Conservation (phyloP, 306 rosid genomes). For the Cajanus cajan region DNA sequence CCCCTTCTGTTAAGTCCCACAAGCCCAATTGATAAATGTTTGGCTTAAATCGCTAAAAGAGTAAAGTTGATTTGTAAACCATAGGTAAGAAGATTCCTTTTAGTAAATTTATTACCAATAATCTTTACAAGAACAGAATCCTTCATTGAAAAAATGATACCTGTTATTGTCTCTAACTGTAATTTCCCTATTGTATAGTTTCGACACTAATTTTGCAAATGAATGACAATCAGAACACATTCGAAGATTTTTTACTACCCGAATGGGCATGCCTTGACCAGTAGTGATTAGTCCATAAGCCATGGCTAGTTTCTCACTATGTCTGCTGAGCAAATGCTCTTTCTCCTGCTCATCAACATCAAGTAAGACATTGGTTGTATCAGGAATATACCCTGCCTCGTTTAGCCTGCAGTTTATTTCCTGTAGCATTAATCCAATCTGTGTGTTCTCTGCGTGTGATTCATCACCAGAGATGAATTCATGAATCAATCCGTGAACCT, state of each 20-base stretch:
- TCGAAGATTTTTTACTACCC: slow-evolving; percentile 72
- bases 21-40: neutral
- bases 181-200: slow-evolving; percentile 59
- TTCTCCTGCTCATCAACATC: slow-evolving; percentile 71
- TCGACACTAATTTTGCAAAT: slow-evolving; percentile 63
- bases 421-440: slow-evolving; percentile 52
- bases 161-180: slow-evolving; percentile 62
- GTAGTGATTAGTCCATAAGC: slow-evolving; percentile 71
- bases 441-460: slow-evolving; percentile 45
- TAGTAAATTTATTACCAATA: slow-evolving; percentile 51
- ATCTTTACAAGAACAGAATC: slow-evolving; percentile 71
- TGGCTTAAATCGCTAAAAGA: neutral
- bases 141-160: slow-evolving; percentile 64
- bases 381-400: slow-evolving; percentile 66
- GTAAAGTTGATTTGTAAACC: slow-evolving; percentile 23
- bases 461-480: slow-evolving; percentile 71
- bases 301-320: slow-evolving; percentile 79
- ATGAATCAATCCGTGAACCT: slow-evolving; percentile 57
- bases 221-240: slow-evolving; percentile 82
- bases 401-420: slow-evolving; percentile 61
- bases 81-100: neutral
- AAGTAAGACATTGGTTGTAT: slow-evolving; percentile 66
- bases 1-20: neutral
- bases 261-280: slow-evolving; percentile 45
- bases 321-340: slow-evolving; percentile 59